These are phyloP conservation scores for Guyanaporus albipodus DNA, from an alignment of 768 basidiomycete genomes.

Conservation along the genomic window DNA sequence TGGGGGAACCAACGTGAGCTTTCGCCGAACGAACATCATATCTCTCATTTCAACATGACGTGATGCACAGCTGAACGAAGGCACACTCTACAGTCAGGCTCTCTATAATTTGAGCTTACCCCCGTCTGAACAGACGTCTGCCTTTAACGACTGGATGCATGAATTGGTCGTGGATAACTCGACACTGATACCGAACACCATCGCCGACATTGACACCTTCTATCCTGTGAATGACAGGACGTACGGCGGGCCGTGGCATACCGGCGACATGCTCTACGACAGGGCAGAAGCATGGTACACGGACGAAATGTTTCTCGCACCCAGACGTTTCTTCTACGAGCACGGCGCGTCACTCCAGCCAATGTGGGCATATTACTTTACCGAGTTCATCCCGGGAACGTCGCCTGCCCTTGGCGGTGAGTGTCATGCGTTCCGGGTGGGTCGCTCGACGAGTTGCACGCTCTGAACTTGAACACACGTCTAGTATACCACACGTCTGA, in stretches of 20 bases:
- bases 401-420: slow-evolving; percentile 45
- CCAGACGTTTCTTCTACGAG: slow-evolving; percentile 48
- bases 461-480: no score
- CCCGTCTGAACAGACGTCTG: slow-evolving; percentile 37
- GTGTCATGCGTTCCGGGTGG: slow-evolving; percentile 1
- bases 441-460: no score
- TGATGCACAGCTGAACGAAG: slow-evolving; percentile 13
- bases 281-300: slow-evolving; percentile 55
- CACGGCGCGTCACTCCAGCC: slow-evolving; percentile 45
- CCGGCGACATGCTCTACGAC: slow-evolving; percentile 58
- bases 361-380: slow-evolving; percentile 53
- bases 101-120: slow-evolving; percentile 39
- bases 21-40: neutral
- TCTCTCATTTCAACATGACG: neutral
- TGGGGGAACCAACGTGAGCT: slow-evolving; percentile 51
- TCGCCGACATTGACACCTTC: slow-evolving; percentile 36
- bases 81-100: slow-evolving; percentile 2
- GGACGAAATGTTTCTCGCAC: slow-evolving; percentile 52
- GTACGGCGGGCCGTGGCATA: slow-evolving; percentile 51
- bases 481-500: slow-evolving; percentile 18
- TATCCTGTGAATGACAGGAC: slow-evolving; percentile 49
- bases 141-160: slow-evolving; percentile 46
- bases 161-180: slow-evolving; percentile 50
- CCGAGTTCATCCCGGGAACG: slow-evolving; percentile 55
- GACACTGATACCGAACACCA: slow-evolving; percentile 25